These are phyloP conservation scores for Lycium barbarum DNA, from an alignment of 257 asterid genomes.

Conservation along the genomic window DNA sequence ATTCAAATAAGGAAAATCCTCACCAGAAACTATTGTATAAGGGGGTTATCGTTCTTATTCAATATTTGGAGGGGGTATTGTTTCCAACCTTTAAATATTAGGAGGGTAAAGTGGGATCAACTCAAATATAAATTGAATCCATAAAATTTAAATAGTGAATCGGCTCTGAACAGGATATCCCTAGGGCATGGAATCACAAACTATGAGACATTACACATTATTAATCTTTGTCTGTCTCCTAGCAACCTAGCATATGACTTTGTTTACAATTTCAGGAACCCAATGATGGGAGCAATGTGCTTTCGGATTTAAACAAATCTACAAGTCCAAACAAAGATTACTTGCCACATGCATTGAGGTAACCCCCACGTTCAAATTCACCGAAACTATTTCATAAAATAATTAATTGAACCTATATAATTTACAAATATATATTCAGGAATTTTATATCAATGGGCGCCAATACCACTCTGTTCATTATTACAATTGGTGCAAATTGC, in stretches of 20 bases:
- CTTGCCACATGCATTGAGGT: constrained; percentile 10
- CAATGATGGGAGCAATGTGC: constrained; percentile 14
- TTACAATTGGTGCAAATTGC: neutral
- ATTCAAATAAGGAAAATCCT: no score
- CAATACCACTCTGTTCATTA: neutral
- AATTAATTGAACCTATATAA: neutral
- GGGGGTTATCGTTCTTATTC: no score
- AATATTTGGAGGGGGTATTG: no score
- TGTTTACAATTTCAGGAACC: neutral
- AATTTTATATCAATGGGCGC: constrained; percentile 14
- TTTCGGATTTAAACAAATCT: neutral
- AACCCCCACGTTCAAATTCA: constrained; percentile 15
- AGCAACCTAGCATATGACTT: constrained; percentile 21
- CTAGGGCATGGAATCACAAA: neutral
- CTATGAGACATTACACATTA: constrained; percentile 9
- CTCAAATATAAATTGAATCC: neutral
- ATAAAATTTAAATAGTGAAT: neutral
- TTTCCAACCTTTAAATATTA: no score
- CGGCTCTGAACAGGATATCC: no score
- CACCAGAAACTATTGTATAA: no score
- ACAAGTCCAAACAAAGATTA: constrained; percentile 25
- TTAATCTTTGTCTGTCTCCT: neutral
- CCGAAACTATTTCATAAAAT: neutral
- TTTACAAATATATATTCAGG: neutral
- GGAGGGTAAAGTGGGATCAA: no score